Conservation (phyloP, 352 stramenopile species). For the Globisporangium takayamanum region DNA sequence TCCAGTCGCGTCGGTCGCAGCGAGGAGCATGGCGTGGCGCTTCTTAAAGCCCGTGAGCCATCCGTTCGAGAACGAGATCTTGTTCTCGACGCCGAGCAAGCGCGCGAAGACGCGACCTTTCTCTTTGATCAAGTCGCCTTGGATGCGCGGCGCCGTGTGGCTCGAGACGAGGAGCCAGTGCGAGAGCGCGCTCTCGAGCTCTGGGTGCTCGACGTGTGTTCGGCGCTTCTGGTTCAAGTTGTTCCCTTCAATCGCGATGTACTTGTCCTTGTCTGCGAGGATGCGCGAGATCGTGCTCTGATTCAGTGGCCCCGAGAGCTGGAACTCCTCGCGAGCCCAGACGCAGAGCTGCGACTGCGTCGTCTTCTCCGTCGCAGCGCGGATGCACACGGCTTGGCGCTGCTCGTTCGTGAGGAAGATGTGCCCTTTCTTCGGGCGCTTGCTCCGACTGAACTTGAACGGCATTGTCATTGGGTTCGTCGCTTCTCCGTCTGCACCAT, state of each 20-base stretch:
- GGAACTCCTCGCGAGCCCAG: slow-evolving; percentile 22
- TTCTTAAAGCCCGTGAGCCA: slow-evolving; percentile 27
- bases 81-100: slow-evolving; percentile 17
- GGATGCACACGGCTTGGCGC: slow-evolving; percentile 18
- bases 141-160: slow-evolving; percentile 18
- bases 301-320: slow-evolving; percentile 14
- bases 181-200: slow-evolving; percentile 19
- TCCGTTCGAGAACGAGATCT: slow-evolving; percentile 27
- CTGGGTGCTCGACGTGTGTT: slow-evolving; percentile 17
- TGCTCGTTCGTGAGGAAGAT: slow-evolving; percentile 22
- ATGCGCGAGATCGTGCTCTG: slow-evolving; percentile 24
- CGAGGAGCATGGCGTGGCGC: slow-evolving; percentile 14
- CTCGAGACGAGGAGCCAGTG: slow-evolving; percentile 24
- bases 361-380: slow-evolving; percentile 11
- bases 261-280: slow-evolving; percentile 20
- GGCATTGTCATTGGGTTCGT: not conserved
- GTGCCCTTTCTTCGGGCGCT: slow-evolving; percentile 19
- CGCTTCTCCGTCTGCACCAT: not conserved
- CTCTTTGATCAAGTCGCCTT: slow-evolving; percentile 26
- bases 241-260: slow-evolving; percentile 15
- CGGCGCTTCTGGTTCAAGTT: slow-evolving; percentile 17
- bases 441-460: not conserved
- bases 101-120: slow-evolving; percentile 19
- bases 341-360: slow-evolving; percentile 22
- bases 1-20: not conserved